Conservation (phyloP, 495 filamentous ascomycete species). For the Schizothecium vesticola region DNA sequence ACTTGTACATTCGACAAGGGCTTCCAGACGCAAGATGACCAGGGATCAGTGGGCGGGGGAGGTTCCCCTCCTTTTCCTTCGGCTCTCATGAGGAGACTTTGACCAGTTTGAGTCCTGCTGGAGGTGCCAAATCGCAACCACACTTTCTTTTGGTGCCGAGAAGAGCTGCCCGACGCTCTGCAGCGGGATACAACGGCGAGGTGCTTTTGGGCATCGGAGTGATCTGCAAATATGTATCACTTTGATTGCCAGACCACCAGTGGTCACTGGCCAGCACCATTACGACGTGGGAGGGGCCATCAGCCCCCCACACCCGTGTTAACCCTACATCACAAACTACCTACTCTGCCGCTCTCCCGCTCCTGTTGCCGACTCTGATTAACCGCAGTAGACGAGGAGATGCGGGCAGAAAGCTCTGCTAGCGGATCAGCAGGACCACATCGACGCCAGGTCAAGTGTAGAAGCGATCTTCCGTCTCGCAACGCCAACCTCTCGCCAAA, state of each 20-base stretch:
- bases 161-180: not conserved
- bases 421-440: not conserved
- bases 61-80: not conserved
- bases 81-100: not conserved
- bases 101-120: not conserved
- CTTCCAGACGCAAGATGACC: not conserved
- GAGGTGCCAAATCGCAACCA: not conserved
- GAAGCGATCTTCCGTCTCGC: not conserved
- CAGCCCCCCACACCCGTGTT: not conserved
- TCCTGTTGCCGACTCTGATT: too few species aligned
- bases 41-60: constrained; percentile 2
- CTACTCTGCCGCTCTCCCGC: too few species aligned
- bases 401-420: not conserved
- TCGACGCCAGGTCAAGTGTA: not conserved
- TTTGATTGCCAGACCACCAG: not conserved
- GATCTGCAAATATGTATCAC: not conserved
- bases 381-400: too few species aligned
- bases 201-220: not conserved
- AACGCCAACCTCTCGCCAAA: not conserved
- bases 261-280: not conserved
- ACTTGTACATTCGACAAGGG: constrained; percentile 3
- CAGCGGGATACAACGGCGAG: not conserved
- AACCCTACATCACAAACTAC: not conserved
- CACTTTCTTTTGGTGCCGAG: not conserved
- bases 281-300: not conserved